phyloP scores from a whole-genome alignment of 352 stramenopile genomes.

The Achlya hypogyna region DNA sequence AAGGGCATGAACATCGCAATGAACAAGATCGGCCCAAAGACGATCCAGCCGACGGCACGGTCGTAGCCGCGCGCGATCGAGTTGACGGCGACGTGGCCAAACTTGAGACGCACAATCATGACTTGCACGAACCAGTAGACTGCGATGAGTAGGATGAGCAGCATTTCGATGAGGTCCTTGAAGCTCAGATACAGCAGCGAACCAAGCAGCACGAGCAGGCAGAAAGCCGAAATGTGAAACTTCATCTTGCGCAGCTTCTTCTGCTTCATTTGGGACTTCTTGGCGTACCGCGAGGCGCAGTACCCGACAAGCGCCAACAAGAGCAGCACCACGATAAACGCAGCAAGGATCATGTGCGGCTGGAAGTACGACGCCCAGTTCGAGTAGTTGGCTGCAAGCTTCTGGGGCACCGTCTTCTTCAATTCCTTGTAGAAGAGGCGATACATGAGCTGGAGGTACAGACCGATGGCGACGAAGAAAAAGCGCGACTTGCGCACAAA shows the following conservation, averaged over 20 bases:
- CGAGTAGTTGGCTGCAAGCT: slow-evolving; percentile 20
- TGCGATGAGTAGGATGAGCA: slow-evolving; percentile 22
- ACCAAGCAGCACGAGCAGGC: slow-evolving; percentile 20
- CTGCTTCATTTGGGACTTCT: slow-evolving; percentile 36
- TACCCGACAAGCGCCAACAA: slow-evolving; percentile 53
- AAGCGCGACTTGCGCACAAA: slow-evolving; percentile 73
- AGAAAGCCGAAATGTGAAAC: slow-evolving; percentile 26
- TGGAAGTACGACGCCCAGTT: slow-evolving; percentile 45
- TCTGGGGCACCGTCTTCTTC: not conserved
- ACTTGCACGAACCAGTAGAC: slow-evolving; percentile 32
- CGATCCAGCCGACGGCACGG: slow-evolving; percentile 28
- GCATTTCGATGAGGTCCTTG: slow-evolving; percentile 27
- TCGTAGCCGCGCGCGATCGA: slow-evolving; percentile 25
- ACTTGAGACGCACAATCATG: slow-evolving; percentile 27
- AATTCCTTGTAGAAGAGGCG: slow-evolving; percentile 23
- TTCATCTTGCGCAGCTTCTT: slow-evolving; percentile 32
- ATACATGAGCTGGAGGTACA: slow-evolving; percentile 65
- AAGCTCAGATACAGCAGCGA: slow-evolving; percentile 27
- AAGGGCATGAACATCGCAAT: slow-evolving; percentile 84
- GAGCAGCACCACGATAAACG: slow-evolving; percentile 54
- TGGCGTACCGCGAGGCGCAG: slow-evolving; percentile 26
- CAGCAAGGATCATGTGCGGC: slow-evolving; percentile 51
- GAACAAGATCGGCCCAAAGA: slow-evolving; percentile 63
- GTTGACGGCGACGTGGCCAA: slow-evolving; percentile 25
- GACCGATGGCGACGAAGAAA: slow-evolving; percentile 50